Base-by-base conservation (phyloP, 441 rosid species). In the Monsonia emarginata region DNA sequence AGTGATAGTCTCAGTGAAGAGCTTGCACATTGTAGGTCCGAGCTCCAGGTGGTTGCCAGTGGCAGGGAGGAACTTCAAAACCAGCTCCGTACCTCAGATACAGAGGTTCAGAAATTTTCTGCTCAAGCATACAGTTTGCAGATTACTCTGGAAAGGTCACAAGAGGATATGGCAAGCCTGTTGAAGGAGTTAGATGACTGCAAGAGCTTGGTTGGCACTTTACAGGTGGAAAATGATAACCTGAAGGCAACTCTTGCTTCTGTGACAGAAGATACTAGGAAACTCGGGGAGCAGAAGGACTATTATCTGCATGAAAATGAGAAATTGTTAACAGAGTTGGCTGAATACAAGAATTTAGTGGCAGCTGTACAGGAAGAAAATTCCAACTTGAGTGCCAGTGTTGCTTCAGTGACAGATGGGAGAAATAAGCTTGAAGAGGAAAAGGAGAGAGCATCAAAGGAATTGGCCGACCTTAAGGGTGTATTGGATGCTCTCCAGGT, bases 21-120 rank as follows among this genome's bases (percentile, higher is more conserved):
- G 80, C 89, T 87, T 72, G 76, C 80, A 63, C 79, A 65, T 40
- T 84, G 96, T 81, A 84, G 78, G 78, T 87, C 89, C 79, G 84
- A 90, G 69, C 86, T 85, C 66, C 71, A 77, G 71, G 82, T 79
- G 67, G 75, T 78, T 78, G 64, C 76, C 27, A 65, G 69, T 71
- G 81, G 72, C 59, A 86, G 73, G 67, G 90, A 81, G 76, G 89
- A 85, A 68, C 82, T 84, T 68, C 79, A 78, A 61, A 67, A 73
- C 59, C 86, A 86, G 78, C 72, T 87, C 74, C 72, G 66, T 80
- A 77, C 75, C 52, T 77, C 85, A 64, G 81, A 81, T 74, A 72
- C 74, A 26, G 86, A 83, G 66, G 82, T 70, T 19, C 84, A 81
- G 79, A 87, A 76, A 63, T 75, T 83, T 73, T 80, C 79, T 74